A percentile compares a stretch with the other conserved stretches of the same genome.
These are phyloP conservation scores for Aspergillus fumigatiaffinis DNA, from an alignment of 2,329 filamentous ascomycete genomes.

Conservation along the genomic window DNA sequence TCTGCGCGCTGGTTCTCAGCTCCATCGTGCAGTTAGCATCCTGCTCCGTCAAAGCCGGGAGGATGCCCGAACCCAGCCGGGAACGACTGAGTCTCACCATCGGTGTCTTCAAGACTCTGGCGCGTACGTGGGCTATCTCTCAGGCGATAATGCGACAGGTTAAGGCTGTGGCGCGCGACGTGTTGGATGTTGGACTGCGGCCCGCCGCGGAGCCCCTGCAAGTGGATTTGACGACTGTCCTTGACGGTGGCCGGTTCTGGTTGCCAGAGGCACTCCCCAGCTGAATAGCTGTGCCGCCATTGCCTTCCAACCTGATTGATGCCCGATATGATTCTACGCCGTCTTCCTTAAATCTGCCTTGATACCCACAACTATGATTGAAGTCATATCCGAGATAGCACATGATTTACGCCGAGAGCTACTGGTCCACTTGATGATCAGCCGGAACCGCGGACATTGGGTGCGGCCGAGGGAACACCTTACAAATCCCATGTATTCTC, in stretches of 20 bases:
- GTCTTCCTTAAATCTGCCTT: no score
- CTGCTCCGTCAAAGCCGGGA: constrained; percentile 59
- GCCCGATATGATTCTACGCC: background rate
- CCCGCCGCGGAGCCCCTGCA: constrained; percentile 27
- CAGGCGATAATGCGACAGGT: constrained; percentile 68
- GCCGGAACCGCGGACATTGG: no score
- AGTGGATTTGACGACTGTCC: constrained; percentile 31
- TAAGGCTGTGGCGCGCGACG: constrained; percentile 72
- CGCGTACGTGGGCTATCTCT: constrained; percentile 69
- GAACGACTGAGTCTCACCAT: constrained; percentile 77
- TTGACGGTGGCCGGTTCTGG: constrained; percentile 35
- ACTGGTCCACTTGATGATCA: no score
- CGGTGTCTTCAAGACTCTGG: constrained; percentile 67
- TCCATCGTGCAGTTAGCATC: constrained; percentile 79
- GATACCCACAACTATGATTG: no score
- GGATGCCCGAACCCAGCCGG: constrained; percentile 55
- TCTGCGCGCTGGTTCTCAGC: constrained; percentile 71
- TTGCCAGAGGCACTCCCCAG: constrained; percentile 24
- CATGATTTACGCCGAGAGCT: no score
- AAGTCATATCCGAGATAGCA: no score
- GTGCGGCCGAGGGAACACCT: no score
- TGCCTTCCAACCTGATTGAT: background rate
- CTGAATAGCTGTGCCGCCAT: background rate
- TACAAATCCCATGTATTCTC: no score
- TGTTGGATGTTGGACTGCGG: constrained; percentile 47